Evolutionary conservation across 495 filamentous ascomycete species (phyloP), one percentile per base, ranked within the genome.

Genomic region (Lasiosphaeria miniovina): DNA sequence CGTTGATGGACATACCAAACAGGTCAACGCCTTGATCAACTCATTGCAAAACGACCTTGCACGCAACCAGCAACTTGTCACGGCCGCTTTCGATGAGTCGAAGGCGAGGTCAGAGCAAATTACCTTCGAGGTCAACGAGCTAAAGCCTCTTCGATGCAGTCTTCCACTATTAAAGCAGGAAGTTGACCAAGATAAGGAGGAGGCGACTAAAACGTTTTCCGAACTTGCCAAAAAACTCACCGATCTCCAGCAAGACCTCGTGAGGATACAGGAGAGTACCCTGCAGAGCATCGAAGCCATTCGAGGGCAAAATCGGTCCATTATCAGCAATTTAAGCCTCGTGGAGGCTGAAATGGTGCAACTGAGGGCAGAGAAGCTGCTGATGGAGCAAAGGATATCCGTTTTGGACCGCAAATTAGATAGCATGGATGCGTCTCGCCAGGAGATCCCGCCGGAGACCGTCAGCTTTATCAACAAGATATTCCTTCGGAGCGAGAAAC

Each of bases 281-380:
- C 33, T 61, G 3, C n/a, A 43, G 6, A 63, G 64, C 1, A 49
- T 62, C n/a, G 51, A 32, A 4, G 14, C 33, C 11, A 33, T 64
- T n/a, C 66, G 58, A 15, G 48, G 66, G 4, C 58, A 68, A 33
- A 59, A 55, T 12, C 36, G 48, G 17, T 43, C 51, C 11, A 55
- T 61, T 0, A 52, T 68, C 1, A 57, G 63, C 33, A 59, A 41
- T 48, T 48, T 69, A 5, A 56, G 63, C 17, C 40, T 35, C 9
- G 38, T 71, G 6, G 60, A 62, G 36, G 62, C 12, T 5, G 67
- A 69, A 59, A 9, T 71, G 36, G 35, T 32, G 32, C 57, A 55
- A 11, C 8, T 65, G 24, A 58, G 54, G 40, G 60, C 50, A 41
- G 59, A 67, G 12, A 66, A 59, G 36, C 46, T 51, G 0, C 50